Conservation (phyloP, 139 green algal species). For the Monoraphidium neglectum region DNA sequence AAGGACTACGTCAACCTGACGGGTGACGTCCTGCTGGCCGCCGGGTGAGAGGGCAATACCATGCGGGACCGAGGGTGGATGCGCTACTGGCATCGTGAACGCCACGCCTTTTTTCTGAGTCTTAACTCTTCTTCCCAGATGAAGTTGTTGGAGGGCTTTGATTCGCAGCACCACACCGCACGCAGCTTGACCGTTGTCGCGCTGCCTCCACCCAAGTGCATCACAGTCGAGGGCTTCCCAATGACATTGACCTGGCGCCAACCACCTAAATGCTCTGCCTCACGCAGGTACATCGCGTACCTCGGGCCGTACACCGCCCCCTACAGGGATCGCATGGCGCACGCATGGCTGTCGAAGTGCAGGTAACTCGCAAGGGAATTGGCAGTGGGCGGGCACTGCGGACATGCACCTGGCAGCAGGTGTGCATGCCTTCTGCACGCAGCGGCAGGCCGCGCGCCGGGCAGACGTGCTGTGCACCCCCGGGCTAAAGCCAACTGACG, state of each 20-base stretch:
- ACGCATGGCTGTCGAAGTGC: conserved; percentile 8
- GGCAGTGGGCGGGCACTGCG: not conserved
- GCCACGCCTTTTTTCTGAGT: no score
- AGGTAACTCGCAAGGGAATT: conserved; percentile 2
- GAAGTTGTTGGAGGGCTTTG: no score
- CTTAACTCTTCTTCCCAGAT: no score
- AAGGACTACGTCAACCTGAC: conserved; percentile 72
- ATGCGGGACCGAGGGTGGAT: no score
- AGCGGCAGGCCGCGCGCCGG: conserved; percentile 51
- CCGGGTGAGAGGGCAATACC: no score
- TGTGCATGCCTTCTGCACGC: conserved; percentile 10
- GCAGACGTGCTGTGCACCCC: not conserved
- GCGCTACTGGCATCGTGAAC: no score
- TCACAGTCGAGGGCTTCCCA: no score
- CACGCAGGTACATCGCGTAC: conserved; percentile 85
- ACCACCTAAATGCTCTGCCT: no score
- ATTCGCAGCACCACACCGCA: no score
- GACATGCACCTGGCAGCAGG: conserved; percentile 26
- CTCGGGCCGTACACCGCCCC: conserved; percentile 75
- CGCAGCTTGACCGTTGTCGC: no score
- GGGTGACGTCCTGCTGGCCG: conserved; percentile 77
- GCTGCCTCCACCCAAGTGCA: no score
- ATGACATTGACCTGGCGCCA: no score
- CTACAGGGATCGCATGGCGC: conserved; percentile 57
- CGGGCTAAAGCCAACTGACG: not conserved